phyloP scores from a whole-genome alignment of 306 rosid genomes.

The Pyrus betulifolia region DNA sequence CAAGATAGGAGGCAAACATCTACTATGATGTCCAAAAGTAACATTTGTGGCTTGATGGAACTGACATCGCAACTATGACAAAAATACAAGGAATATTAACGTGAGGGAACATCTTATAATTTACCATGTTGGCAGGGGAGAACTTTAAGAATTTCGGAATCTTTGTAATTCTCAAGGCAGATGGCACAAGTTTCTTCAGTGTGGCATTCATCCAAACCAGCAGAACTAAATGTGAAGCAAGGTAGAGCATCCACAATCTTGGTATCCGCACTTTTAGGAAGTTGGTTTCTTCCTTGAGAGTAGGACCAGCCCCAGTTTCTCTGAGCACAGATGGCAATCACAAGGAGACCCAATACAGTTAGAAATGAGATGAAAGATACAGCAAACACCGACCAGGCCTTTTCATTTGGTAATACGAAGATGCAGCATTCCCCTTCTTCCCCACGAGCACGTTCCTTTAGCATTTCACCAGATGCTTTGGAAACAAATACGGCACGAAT shows the following conservation, averaged over 20 bases:
- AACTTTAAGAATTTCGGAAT: conserved; percentile 33
- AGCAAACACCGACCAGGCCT: conserved; percentile 32
- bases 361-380: conserved; percentile 28
- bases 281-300: conserved; percentile 14
- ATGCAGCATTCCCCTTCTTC: conserved; percentile 28
- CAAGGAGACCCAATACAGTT: conserved; percentile 19
- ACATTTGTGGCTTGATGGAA: neutral
- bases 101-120: neutral
- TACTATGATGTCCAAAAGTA: neutral
- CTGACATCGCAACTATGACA: neutral
- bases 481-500: conserved; percentile 30
- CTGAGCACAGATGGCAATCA: conserved; percentile 18
- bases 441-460: conserved; percentile 16
- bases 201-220: conserved; percentile 4
- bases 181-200: conserved; percentile 37
- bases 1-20: neutral
- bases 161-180: conserved; percentile 40
- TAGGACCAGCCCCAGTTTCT: conserved; percentile 15
- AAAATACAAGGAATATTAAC: neutral
- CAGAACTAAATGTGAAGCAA: conserved; percentile 17
- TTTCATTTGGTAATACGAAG: conserved; percentile 14
- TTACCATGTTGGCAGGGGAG: conserved; percentile 36
- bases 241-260: conserved; percentile 36
- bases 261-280: conserved; percentile 14
- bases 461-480: conserved; percentile 19